A percentile compares a stretch with the other conserved stretches of the same genome.
phyloP scores from a whole-genome alignment of 768 basidiomycete species.

The Pleurotus djamor region DNA sequence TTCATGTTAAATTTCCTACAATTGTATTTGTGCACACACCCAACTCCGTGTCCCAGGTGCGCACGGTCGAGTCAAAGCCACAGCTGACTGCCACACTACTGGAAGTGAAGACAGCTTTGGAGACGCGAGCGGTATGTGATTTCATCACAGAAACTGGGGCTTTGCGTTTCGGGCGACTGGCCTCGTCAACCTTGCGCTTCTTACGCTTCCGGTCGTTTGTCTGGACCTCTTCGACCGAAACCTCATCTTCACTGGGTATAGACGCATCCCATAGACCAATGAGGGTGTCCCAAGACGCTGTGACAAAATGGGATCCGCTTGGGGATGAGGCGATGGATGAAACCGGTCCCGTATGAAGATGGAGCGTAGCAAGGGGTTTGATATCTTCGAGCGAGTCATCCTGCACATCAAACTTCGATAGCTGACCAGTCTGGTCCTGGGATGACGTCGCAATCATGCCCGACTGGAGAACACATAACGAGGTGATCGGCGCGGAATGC shows the following conservation, averaged over 20 bases:
- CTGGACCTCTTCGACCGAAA: conserved; percentile 34
- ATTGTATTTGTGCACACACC: conserved; percentile 72
- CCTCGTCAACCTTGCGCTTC: conserved; percentile 51
- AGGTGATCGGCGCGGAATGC: conserved; percentile 70
- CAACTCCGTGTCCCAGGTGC: conserved; percentile 83
- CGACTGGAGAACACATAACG: conserved; percentile 52
- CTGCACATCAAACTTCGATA: conserved; percentile 34
- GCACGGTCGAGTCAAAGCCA: conserved; percentile 88
- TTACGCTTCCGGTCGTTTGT: conserved; percentile 60
- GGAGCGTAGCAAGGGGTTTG: conserved; percentile 62
- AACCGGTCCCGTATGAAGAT: conserved; percentile 81
- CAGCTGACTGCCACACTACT: conserved; percentile 60
- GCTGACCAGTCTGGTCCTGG: conserved; percentile 73
- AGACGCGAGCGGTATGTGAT: conserved; percentile 82
- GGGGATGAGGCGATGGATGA: conserved; percentile 63
- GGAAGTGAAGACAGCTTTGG: conserved; percentile 60
- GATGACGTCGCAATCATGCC: conserved; percentile 65
- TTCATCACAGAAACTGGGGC: conserved; percentile 74
- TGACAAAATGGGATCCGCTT: conserved; percentile 66
- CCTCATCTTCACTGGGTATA: conserved; percentile 64
- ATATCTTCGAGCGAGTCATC: conserved; percentile 10
- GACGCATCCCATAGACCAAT: conserved; percentile 79
- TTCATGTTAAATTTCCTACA: too few relatives aligned
- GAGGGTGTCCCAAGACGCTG: conserved; percentile 84
- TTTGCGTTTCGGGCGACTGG: conserved; percentile 47